Conservation (phyloP, 441 rosid species). For the Gossypium trilobum region DNA sequence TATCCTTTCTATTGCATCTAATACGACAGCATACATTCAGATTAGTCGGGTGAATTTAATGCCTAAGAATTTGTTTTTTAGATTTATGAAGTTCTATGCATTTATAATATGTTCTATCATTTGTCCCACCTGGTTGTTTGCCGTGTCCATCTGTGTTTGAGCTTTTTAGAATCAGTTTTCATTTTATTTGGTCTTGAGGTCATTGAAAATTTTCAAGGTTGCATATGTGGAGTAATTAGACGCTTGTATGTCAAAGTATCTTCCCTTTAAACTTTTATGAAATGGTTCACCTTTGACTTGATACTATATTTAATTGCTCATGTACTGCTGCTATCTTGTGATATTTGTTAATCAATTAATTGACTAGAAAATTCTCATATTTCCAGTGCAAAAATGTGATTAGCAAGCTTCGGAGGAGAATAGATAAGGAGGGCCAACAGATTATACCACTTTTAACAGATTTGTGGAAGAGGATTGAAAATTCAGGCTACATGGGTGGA, state of each 20-base stretch:
- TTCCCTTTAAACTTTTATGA: not conserved
- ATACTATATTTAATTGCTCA: not conserved
- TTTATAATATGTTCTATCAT: not conserved
- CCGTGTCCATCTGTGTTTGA: not conserved
- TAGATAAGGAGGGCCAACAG: conserved; percentile 89
- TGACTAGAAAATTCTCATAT: conserved; percentile 16
- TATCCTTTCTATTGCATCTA: conserved; percentile 1
- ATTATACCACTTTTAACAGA: conserved; percentile 84
- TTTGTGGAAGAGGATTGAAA: conserved; percentile 83
- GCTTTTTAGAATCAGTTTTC: not conserved
- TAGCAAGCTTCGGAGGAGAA: conserved; percentile 82
- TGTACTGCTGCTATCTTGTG: not conserved
- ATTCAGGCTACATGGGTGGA: conserved; percentile 50
- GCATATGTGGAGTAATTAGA: not conserved
- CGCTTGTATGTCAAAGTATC: not conserved
- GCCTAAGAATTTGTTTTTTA: not conserved
- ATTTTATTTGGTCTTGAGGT: conserved; percentile 3
- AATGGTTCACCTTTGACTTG: not conserved
- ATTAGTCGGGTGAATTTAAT: not conserved
- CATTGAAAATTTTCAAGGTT: not conserved
- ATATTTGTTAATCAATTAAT: not conserved
- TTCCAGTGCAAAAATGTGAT: conserved; percentile 84
- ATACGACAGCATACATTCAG: not conserved
- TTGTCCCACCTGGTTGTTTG: not conserved
- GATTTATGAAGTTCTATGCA: not conserved